Evolutionary conservation across 805 yeast genomes (phyloP), one percentile per base, ranked within the genome.

Genomic region (Dipodascopsis uninucleata): DNA sequence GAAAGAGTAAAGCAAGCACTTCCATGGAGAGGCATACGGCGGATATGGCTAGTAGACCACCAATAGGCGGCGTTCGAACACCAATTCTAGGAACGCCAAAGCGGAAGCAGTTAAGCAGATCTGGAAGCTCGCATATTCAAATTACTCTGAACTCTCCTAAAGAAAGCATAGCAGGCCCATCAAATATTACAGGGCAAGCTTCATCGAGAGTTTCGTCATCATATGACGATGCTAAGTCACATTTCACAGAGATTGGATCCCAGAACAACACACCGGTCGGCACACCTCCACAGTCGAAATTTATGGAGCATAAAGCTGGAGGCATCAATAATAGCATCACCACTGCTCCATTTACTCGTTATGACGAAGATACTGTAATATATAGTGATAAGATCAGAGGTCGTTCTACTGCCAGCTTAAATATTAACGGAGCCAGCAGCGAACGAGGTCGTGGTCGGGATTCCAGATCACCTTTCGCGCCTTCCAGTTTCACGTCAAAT

Each of bases 401-500:
- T 10, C 49, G 53, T 3, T 29, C 44, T 4, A 29, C 34, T n/a
- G n/a, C n/a, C n/a, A n/a, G n/a, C n/a, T n/a, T n/a, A n/a, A n/a
- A n/a, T n/a, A n/a, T n/a, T 4, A 14, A 28, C 12, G 28, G 49
- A 20, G 43, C n/a, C 23, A 31, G 33, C 10, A 25, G 34, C 23
- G 9, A 25, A 9, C 33, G 37, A 6, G 31, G 37, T 17, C 14
- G 17, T n/a, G 22, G 25, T 14, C 31, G 32, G 4, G 40, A 29
- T 10, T 12, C 31, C 9, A 36, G 43, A 18, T 39, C 37, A n/a
- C 10, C 17, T 10, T 50, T 50, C 31, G 53, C 55, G 9, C 49
- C 55, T 18, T 50, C 55, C 14, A 50, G 55, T 28, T 43, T 28
- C 22, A 36, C 53, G 2, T 50, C 55, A 8, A 38, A 49, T 8